Conservation (phyloP, 257 asterid genomes). For the Eustoma russellianum region DNA sequence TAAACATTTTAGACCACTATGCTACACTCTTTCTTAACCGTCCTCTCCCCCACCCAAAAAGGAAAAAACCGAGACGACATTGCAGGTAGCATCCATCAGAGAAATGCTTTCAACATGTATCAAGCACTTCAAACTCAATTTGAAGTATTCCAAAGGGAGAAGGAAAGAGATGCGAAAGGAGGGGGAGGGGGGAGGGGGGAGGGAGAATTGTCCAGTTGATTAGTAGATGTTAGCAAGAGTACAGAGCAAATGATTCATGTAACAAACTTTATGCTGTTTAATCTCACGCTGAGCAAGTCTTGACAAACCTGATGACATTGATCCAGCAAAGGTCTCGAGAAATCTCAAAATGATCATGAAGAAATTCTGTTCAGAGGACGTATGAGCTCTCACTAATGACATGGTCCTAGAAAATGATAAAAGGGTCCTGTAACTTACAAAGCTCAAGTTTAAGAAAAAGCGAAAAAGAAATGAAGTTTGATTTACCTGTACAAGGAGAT, state of each 20-base stretch:
- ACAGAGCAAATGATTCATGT: no score
- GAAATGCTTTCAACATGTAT: neutral
- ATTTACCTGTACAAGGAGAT: conserved; percentile 94
- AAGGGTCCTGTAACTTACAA: no score
- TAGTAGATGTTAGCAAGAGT: no score
- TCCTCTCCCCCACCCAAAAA: no score
- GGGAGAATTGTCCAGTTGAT: no score
- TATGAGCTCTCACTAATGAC: conserved; percentile 88
- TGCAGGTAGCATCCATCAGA: neutral
- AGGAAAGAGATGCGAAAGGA: neutral
- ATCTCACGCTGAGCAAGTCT: conserved; percentile 4
- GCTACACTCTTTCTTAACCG: no score
- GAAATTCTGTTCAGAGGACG: conserved; percentile 62
- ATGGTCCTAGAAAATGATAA: conserved; percentile 50
- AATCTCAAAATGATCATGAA: conserved; percentile 86
- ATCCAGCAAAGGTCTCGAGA: conserved; percentile 94
- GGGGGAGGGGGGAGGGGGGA: no score
- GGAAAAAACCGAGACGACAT: no score
- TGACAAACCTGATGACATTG: conserved; percentile 84
- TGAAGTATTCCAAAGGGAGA: neutral
- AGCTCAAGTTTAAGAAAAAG: no score
- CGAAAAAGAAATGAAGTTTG: conserved; percentile 8
- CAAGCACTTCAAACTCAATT: neutral
- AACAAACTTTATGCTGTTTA: no score
- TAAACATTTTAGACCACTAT: no score